Conservation (phyloP, 768 basidiomycete species). For the Hypholoma sublateritium region DNA sequence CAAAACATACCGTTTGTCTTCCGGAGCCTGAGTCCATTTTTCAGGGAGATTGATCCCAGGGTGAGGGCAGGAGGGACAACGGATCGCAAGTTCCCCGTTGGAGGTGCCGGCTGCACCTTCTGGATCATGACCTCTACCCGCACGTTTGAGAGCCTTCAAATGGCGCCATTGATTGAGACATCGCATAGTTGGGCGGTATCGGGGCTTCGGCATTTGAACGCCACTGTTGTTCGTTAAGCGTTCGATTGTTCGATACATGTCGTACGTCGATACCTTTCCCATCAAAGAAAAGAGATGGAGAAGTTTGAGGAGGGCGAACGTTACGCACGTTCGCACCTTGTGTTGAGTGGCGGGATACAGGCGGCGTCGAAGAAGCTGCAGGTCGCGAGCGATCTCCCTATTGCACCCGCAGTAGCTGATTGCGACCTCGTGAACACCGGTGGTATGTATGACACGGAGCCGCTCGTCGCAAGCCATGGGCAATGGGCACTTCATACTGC, state of each 20-base stretch:
- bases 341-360: constrained; percentile 16
- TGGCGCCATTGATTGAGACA: too few species aligned
- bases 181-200: neutral
- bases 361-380: constrained; percentile 18
- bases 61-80: constrained; percentile 28
- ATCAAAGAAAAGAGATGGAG: too few species aligned
- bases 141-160: constrained; percentile 24
- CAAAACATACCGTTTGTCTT: neutral
- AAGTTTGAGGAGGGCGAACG: constrained; percentile 11
- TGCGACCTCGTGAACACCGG: constrained; percentile 13
- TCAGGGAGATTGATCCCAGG: constrained; percentile 25
- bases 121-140: constrained; percentile 20
- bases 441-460: constrained; percentile 11
- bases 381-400: neutral
- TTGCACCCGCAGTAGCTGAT: constrained; percentile 13
- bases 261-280: constrained; percentile 5
- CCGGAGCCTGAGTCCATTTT: constrained; percentile 15
- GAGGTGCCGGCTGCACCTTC: constrained; percentile 19
- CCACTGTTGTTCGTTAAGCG: constrained; percentile 4
- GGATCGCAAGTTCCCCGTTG: constrained; percentile 21
- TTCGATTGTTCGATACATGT: constrained; percentile 8
- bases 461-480: constrained; percentile 5
- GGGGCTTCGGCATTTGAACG: neutral
- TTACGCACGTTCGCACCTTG: neutral
- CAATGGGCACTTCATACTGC: neutral